Base-by-base conservation (phyloP, 2,329 filamentous ascomycete species). In the Hypoxylon sp. region DNA sequence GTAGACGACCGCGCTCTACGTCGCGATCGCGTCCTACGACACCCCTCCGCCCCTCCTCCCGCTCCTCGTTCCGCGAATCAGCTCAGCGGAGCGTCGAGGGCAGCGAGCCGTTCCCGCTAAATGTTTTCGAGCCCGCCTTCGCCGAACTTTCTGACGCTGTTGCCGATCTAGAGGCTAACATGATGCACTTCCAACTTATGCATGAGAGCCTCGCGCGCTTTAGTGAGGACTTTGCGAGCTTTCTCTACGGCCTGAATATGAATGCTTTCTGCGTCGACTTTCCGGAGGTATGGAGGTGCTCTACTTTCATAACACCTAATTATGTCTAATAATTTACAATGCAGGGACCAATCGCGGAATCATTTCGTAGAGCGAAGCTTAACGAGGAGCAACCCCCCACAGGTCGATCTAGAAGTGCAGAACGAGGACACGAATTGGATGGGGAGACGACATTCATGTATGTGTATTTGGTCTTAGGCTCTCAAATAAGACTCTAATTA, bases 221-320 rank as follows among this genome's bases (percentile, higher is more conserved):
- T 81, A 95, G 91, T 80, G 96, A 99, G 85, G 97, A 92, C 77
- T 99, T 99, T 80, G 94, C 94, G 0, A 94, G 92, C 74, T 98
- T 99, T 76, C 82, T 99, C 50, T 99, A 98, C 76, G 96, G 96
- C 1, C 81, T 99, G 78, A 98, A 98, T 78, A 98, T 99, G 94
- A 98, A 98, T 80, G 96, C 96, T 1, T 99, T 98, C 79, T 98
- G 95, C 79, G 94, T 98, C 33, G 96, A 99, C 80, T 99, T 98
- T 72, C 93, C 94, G 0, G 96, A 99, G 88, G 94, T 94, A 82
- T 56, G 78, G 31, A 56, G 52, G 13, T 13, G 9, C 19, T 35
- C 5, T n/a, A 42, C 4, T 14, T 51, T 8, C 46, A 24, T 9
- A 2, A 14, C 2, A 14, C 0, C 19, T 54, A 8, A 57, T 68